A percentile compares a stretch with the other conserved stretches of the same genome.
phyloP scores from a whole-genome alignment of 441 rosid genomes.

The Mallotus repandus region DNA sequence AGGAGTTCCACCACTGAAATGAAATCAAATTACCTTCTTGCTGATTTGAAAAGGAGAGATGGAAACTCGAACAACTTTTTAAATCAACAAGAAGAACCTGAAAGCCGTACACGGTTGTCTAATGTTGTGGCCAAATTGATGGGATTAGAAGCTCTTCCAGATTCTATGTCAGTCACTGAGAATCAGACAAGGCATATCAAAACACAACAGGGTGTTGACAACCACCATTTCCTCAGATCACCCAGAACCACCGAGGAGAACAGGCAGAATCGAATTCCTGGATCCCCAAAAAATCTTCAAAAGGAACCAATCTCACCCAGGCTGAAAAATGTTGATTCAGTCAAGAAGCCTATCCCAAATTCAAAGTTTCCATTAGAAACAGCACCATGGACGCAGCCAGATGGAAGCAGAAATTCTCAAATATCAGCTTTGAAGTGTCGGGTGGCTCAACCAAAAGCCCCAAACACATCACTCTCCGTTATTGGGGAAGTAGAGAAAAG shows the following conservation, averaged over 20 bases:
- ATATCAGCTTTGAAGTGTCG: conserved; percentile 32
- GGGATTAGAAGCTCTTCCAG: conserved; percentile 78
- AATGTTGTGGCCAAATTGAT: conserved; percentile 84
- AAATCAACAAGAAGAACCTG: conserved; percentile 49
- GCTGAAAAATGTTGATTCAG: conserved; percentile 39
- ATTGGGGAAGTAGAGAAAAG: conserved; percentile 85
- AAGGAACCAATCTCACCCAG: conserved; percentile 44
- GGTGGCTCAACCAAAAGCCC: conserved; percentile 31
- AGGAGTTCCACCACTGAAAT: conserved; percentile 43
- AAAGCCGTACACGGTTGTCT: conserved; percentile 55
- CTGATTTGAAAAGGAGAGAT: conserved; percentile 28
- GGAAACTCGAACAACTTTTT: conserved; percentile 14
- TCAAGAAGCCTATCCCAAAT: conserved; percentile 44
- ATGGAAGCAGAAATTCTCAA: conserved; percentile 45
- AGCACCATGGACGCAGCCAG: conserved; percentile 70
- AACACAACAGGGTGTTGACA: conserved; percentile 24
- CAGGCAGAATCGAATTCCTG: conserved; percentile 40
- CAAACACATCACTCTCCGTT: conserved; percentile 44
- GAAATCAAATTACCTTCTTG: conserved; percentile 39
- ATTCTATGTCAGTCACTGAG: conserved; percentile 30
- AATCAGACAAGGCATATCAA: conserved; percentile 23
- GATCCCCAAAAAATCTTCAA: conserved; percentile 51
- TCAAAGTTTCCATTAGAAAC: conserved; percentile 58
- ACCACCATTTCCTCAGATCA: conserved; percentile 27
- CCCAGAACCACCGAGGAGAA: conserved; percentile 34